Conservation (phyloP, 768 basidiomycete species). For the Trametes meyenii region DNA sequence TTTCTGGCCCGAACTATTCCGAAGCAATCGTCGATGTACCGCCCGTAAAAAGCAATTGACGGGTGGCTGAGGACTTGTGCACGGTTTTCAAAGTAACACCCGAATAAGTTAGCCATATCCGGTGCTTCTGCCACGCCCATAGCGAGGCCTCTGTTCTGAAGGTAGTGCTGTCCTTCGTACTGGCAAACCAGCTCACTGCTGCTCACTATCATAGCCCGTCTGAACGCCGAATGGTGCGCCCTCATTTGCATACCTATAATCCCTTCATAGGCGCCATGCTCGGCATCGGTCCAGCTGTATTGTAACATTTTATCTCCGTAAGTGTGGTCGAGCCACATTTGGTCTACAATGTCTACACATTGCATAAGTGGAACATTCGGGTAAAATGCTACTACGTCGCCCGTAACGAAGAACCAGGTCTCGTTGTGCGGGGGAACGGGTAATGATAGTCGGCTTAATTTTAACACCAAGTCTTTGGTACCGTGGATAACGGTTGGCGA, state of each 20-base stretch:
- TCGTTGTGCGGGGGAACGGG: not conserved
- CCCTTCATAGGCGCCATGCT: not conserved
- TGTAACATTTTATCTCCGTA: not conserved
- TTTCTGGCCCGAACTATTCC: slow-evolving; percentile 2
- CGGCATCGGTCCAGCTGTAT: not conserved
- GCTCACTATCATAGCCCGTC: not conserved
- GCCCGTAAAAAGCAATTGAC: slow-evolving; percentile 31
- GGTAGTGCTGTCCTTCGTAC: slow-evolving; percentile 28
- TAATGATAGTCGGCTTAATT: slow-evolving; percentile 32
- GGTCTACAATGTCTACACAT: slow-evolving; percentile 27
- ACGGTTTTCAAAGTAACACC: slow-evolving; percentile 27
- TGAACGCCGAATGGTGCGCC: not conserved
- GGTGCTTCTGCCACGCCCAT: slow-evolving; percentile 32
- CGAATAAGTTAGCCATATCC: slow-evolving; percentile 38
- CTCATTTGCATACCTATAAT: not conserved
- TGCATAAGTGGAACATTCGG: slow-evolving; percentile 31
- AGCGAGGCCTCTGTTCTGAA: slow-evolving; percentile 25
- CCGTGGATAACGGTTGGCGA: slow-evolving; percentile 35
- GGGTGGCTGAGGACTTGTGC: slow-evolving; percentile 16
- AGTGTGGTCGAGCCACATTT: slow-evolving; percentile 24
- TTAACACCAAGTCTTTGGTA: slow-evolving; percentile 38
- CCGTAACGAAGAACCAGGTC: slow-evolving; percentile 32
- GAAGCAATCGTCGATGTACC: slow-evolving; percentile 40
- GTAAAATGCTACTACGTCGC: slow-evolving; percentile 41
- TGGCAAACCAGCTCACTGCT: not conserved